Evolutionary conservation across 202 grass and related monocot genomes (phyloP).

Genomic region (Zizania palustris): DNA sequence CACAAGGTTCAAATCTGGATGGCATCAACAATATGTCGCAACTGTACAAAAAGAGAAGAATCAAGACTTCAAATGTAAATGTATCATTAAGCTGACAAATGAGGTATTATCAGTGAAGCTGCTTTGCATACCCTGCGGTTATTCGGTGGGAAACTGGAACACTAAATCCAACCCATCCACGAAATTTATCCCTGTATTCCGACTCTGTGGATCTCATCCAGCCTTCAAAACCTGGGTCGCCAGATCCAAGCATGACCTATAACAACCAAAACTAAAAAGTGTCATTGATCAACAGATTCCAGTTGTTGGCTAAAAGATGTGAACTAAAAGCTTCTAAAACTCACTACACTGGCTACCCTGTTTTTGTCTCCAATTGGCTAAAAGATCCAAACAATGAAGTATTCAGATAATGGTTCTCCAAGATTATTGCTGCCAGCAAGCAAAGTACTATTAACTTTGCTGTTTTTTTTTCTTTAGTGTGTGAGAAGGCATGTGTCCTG

Average conservation of each 20-base stretch:
- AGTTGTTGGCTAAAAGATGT: constrained; percentile 12
- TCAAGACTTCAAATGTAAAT: constrained; percentile 31
- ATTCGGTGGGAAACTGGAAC: constrained; percentile 91
- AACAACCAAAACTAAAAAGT: constrained; percentile 28
- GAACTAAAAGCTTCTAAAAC: constrained; percentile 21
- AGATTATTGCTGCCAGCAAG: background rate
- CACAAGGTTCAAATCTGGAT: constrained; percentile 96
- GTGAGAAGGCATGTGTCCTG: background rate
- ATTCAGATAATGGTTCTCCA: constrained; percentile 4
- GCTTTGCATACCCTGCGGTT: constrained; percentile 74
- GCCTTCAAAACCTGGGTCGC: constrained; percentile 65
- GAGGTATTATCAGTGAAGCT: constrained; percentile 5
- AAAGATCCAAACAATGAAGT: background rate
- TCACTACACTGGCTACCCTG: background rate
- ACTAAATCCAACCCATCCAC: constrained; percentile 99
- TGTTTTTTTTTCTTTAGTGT: background rate
- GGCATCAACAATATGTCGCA: constrained; percentile 98
- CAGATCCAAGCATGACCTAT: constrained; percentile 98
- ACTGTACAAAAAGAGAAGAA: constrained; percentile 43
- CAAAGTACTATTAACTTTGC: background rate
- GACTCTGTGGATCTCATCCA: constrained; percentile 92
- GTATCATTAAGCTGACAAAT: background rate
- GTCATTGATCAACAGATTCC: background rate
- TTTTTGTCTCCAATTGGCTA: constrained; percentile 12
- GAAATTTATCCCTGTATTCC: constrained; percentile 69